These are phyloP conservation scores for Xylaria castorea DNA, from an alignment of 495 filamentous ascomycete species.

Conservation along the genomic window DNA sequence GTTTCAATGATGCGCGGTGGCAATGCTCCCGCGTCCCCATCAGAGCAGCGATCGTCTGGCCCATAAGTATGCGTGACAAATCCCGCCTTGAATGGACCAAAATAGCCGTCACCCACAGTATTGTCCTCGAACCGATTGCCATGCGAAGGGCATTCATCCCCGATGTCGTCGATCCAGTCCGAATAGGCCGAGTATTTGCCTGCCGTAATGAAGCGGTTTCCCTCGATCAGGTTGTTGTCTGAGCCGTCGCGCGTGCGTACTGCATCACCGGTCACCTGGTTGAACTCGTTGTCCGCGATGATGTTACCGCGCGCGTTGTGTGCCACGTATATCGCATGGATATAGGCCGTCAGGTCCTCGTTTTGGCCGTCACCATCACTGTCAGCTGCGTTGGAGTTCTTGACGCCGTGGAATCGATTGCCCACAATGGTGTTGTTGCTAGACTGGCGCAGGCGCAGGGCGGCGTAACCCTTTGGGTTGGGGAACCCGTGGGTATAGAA, in stretches of 20 bases:
- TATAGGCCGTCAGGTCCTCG: conserved; percentile 17
- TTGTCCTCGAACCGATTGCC: conserved; percentile 20
- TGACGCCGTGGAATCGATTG: conserved; percentile 27
- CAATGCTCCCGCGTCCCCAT: neutral
- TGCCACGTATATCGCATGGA: conserved; percentile 23
- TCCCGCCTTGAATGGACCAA: conserved; percentile 15
- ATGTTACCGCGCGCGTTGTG: conserved; percentile 7
- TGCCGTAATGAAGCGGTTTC: conserved; percentile 14
- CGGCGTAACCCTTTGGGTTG: conserved; percentile 17
- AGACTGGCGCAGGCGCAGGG: conserved; percentile 16
- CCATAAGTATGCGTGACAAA: conserved; percentile 21
- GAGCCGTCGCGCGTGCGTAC: conserved; percentile 23
- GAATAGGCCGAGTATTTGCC: conserved; percentile 27
- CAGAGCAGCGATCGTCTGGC: conserved; percentile 20
- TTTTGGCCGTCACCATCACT: neutral
- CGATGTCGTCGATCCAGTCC: conserved; percentile 22
- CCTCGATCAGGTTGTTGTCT: conserved; percentile 16
- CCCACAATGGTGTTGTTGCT: conserved; percentile 19
- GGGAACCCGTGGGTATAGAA: conserved; percentile 17
- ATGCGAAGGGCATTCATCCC: conserved; percentile 18
- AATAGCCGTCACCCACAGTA: conserved; percentile 20
- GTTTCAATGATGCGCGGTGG: conserved; percentile 11
- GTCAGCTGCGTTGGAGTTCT: conserved; percentile 20
- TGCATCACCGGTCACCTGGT: conserved; percentile 20
- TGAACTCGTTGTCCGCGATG: conserved; percentile 20